Evolutionary conservation across 495 filamentous ascomycete genomes (phyloP).

Genomic region (Trichoderma orchidacearum): DNA sequence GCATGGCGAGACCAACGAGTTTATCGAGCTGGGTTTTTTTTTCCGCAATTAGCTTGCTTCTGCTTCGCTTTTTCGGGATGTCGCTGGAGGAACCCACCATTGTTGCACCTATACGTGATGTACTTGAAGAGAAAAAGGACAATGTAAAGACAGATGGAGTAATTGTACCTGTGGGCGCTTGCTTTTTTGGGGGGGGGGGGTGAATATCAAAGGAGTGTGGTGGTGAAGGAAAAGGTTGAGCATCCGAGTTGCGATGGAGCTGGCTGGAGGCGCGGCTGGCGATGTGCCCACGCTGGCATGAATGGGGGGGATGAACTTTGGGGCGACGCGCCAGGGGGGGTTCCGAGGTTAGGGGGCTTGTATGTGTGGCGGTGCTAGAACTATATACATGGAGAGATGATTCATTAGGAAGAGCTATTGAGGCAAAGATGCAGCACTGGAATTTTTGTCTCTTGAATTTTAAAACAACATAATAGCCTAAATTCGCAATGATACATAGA

Average conservation of each 20-base stretch:
- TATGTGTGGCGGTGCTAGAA: neutral
- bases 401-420: no score
- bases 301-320: neutral
- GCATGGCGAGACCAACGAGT: conserved; percentile 93
- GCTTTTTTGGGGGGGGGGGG: no score
- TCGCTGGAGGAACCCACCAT: neutral
- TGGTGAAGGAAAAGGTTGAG: neutral
- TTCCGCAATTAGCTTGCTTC: neutral
- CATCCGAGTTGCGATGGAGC: neutral
- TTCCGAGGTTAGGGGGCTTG: neutral
- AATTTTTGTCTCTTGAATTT: no score
- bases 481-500: no score
- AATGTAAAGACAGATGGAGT: no score
- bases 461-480: no score
- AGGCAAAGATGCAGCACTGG: no score
- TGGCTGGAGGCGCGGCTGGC: neutral
- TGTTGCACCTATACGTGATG: no score
- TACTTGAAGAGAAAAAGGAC: no score
- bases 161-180: no score
- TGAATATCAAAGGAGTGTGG: neutral
- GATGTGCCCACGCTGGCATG: neutral
- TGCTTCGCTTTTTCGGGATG: neutral
- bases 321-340: neutral
- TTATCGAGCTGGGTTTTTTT: conserved; percentile 88
- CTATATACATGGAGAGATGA: neutral